phyloP scores from a whole-genome alignment of 192 early-diverging fungal genomes.

The Anaeromyces robustus region DNA sequence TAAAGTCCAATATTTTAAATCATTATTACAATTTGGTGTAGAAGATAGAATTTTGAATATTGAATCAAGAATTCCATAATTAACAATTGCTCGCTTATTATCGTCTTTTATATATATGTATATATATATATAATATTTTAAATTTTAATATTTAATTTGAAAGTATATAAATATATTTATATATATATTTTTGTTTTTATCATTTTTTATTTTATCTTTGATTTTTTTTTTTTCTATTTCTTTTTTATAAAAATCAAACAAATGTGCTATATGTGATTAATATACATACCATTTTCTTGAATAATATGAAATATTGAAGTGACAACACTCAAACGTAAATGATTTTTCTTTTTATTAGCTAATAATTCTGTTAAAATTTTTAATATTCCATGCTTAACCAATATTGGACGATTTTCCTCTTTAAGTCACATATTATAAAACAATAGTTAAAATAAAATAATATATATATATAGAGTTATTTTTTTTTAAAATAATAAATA shows the following conservation, averaged over 20 bases:
- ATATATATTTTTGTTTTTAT: no score
- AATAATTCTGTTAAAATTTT: constrained; percentile 37
- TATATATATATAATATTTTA: background rate
- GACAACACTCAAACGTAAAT: constrained; percentile 43
- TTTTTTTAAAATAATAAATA: no score
- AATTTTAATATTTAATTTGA: background rate
- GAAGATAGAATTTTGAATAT: constrained; percentile 35
- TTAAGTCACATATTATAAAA: background rate
- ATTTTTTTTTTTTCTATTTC: constrained; percentile 6
- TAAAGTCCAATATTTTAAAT: constrained; percentile 64
- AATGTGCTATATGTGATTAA: no score
- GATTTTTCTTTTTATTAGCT: constrained; percentile 23
- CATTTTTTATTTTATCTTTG: background rate
- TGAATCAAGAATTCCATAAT: constrained; percentile 41
- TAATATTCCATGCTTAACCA: constrained; percentile 43
- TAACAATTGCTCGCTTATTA: constrained; percentile 36
- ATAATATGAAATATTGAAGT: constrained; percentile 56
- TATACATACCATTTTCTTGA: constrained; percentile 27
- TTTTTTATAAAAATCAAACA: no score
- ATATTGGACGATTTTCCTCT: constrained; percentile 38
- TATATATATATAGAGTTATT: no score
- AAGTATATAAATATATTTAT: no score
- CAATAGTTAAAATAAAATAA: no score
- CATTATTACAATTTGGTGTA: constrained; percentile 39
- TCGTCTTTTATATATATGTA: constrained; percentile 19